Percentiles rank a stretch among this genome's conserved stretches.
Conservation (phyloP, 106 monocot species). For the Acanthochlamys bracteata region DNA sequence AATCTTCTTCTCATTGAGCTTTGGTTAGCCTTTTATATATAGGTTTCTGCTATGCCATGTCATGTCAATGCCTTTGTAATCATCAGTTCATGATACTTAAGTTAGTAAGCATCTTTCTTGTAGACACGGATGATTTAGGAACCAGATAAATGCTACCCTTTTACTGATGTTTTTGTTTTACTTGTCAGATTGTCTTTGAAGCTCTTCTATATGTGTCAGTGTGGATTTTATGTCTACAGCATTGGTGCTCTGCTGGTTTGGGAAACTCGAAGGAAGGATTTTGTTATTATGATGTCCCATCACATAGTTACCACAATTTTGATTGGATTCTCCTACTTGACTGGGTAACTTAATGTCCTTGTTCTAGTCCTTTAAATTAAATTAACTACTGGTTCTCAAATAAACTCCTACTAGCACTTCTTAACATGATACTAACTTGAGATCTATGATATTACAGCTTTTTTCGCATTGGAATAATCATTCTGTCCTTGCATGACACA, state of each 20-base stretch:
- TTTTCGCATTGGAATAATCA: conserved; percentile 75
- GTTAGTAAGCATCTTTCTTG: background rate
- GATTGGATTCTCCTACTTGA: conserved; percentile 76
- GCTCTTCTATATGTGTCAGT: conserved; percentile 94
- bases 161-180: background rate
- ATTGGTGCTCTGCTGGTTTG: conserved; percentile 76
- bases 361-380: no score
- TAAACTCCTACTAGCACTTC: no score
- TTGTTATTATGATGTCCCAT: conserved; percentile 95
- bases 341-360: no score
- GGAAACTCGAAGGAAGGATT: conserved; percentile 96
- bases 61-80: no score
- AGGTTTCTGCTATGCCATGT: no score
- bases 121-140: no score
- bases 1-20: no score
- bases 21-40: no score
- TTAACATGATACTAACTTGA: background rate
- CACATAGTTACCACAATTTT: conserved; percentile 74
- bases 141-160: no score
- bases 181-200: conserved; percentile 49
- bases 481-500: conserved; percentile 81
- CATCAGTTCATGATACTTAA: background rate
- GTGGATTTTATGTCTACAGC: conserved; percentile 88
- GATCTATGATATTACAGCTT: conserved; percentile 34
- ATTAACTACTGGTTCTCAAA: no score